phyloP scores from a whole-genome alignment of 73 alveolate species.

The Paramecium primaurelia region DNA sequence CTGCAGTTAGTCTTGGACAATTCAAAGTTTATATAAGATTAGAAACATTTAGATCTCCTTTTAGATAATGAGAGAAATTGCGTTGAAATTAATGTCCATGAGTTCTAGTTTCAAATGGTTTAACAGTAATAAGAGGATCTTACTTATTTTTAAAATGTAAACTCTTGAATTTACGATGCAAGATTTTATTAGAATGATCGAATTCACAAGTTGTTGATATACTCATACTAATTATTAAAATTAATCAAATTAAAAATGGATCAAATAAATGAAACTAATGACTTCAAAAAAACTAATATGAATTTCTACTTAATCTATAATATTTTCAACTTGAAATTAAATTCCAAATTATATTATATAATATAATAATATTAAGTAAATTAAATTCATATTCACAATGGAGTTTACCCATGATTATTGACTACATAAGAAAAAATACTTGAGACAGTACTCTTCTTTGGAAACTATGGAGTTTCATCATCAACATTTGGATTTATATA shows the following conservation, averaged over 20 bases:
- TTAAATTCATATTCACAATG: background rate
- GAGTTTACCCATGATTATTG: background rate
- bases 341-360: background rate
- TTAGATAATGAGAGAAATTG: background rate
- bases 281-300: too few species aligned
- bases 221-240: background rate
- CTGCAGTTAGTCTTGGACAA: background rate
- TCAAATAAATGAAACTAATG: background rate
- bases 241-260: background rate
- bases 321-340: background rate
- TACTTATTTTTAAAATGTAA: background rate
- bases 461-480: background rate
- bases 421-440: background rate
- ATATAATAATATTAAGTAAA: background rate
- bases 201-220: background rate
- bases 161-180: background rate
- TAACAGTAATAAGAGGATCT: background rate
- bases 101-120: background rate
- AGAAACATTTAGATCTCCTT: background rate
- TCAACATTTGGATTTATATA: background rate
- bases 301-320: background rate
- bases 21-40: background rate
- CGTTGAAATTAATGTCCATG: background rate
- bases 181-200: background rate
- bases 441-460: background rate